A percentile compares a stretch with the other conserved stretches of the same genome.
These are phyloP conservation scores for Digitaria exilis DNA, from an alignment of 202 grass and related monocot species.

Conservation along the genomic window DNA sequence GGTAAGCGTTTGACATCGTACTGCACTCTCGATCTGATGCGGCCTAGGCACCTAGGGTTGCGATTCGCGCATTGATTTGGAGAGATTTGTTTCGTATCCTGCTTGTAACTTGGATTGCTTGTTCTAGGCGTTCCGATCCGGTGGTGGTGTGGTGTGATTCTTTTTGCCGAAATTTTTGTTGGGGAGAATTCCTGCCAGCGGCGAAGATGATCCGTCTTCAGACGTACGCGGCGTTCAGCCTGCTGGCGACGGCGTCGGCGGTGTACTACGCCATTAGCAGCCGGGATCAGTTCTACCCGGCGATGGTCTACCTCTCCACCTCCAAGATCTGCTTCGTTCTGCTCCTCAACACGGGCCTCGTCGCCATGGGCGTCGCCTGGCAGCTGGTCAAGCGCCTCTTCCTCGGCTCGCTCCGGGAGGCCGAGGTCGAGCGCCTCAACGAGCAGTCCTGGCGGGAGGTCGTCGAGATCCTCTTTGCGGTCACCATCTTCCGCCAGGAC, in stretches of 20 bases:
- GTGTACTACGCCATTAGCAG: conserved; percentile 94
- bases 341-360: conserved; percentile 88
- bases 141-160: neutral
- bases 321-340: conserved; percentile 98
- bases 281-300: conserved; percentile 90
- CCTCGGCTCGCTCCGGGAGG: conserved; percentile 87
- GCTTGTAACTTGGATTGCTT: neutral
- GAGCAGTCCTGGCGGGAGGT: conserved; percentile 92
- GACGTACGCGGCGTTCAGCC: conserved; percentile 93
- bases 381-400: conserved; percentile 76
- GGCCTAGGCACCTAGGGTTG: too few relatives aligned
- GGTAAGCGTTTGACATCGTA: neutral
- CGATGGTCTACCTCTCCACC: conserved; percentile 87
- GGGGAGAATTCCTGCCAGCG: neutral
- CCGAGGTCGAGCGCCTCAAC: conserved; percentile 94
- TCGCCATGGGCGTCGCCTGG: conserved; percentile 90
- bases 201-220: conserved; percentile 73
- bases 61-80: neutral
- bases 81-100: neutral
- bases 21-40: neutral
- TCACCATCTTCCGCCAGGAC: conserved; percentile 97
- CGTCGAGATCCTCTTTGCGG: conserved; percentile 90
- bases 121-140: conserved; percentile 1
- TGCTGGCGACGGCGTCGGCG: conserved; percentile 66
- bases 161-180: neutral